These are phyloP conservation scores for Botrytis paeoniae DNA, from an alignment of 2,329 filamentous ascomycete species.

Conservation along the genomic window DNA sequence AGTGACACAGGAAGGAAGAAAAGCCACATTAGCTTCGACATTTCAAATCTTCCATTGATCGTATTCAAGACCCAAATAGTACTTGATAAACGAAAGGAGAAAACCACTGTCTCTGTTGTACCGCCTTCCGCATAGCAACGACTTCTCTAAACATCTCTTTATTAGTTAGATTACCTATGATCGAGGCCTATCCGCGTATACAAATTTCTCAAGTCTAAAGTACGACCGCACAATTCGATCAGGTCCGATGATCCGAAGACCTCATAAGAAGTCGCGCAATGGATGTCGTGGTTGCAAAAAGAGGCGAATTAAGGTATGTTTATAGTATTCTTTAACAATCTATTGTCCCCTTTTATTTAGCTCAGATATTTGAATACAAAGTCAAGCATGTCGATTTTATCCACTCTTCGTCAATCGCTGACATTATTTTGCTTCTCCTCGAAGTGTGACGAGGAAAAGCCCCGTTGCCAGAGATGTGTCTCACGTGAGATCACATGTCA, in stretches of 20 bases:
- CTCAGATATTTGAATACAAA: background rate
- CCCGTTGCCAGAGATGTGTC: background rate
- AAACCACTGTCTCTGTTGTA: background rate
- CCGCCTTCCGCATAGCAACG: background rate
- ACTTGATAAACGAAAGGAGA: background rate
- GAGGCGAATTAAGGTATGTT: background rate
- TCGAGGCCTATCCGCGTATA: background rate
- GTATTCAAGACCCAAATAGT: conserved; percentile 2
- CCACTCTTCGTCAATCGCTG: background rate
- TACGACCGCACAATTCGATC: too few relatives aligned
- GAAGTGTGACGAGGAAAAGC: background rate
- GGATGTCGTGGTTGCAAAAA: background rate
- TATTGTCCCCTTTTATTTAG: background rate
- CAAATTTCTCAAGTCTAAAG: background rate
- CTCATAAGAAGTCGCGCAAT: background rate
- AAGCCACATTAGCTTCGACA: background rate
- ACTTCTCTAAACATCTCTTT: background rate
- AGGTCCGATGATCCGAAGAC: background rate
- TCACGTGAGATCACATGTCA: background rate
- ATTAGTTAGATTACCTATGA: background rate
- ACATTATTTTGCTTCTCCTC: background rate
- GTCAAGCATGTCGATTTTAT: background rate
- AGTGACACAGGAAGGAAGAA: background rate
- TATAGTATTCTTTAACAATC: too few relatives aligned
- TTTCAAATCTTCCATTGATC: background rate